Percentiles rank a stretch among this genome's conserved stretches.
phyloP scores from a whole-genome alignment of 2,329 filamentous ascomycete genomes.

The Neopestalotiopsis clavispora region DNA sequence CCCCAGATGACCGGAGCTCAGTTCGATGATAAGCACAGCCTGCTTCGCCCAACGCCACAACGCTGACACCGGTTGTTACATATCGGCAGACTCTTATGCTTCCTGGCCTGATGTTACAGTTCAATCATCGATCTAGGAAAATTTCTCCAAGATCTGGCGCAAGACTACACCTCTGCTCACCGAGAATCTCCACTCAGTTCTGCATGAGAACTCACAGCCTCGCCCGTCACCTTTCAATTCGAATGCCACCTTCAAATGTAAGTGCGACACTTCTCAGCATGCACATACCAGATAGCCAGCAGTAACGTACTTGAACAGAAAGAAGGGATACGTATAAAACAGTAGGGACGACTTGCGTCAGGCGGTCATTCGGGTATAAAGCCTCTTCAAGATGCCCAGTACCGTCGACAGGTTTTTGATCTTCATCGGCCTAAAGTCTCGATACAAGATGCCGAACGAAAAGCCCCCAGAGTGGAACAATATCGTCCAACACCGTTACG shows the following conservation, averaged over 20 bases:
- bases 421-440: neutral
- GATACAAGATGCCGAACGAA: neutral
- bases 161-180: neutral
- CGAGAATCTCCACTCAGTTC: neutral
- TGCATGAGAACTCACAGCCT: neutral
- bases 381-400: neutral
- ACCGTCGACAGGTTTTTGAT: neutral
- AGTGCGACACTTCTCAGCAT: conserved; percentile 1
- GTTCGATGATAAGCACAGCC: neutral
- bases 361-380: neutral
- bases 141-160: neutral
- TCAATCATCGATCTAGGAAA: neutral
- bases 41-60: neutral
- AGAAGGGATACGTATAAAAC: neutral
- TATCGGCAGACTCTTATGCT: neutral
- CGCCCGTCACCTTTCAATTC: neutral
- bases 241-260: neutral
- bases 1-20: too few relatives aligned
- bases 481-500: neutral
- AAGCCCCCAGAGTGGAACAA: too few relatives aligned
- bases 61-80: neutral
- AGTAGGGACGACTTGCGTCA: neutral
- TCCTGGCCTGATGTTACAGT: too few relatives aligned
- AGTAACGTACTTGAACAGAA: neutral
- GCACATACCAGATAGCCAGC: neutral